Evolutionary conservation across 768 basidiomycete genomes (phyloP), one percentile per base, ranked within the genome.

Genomic region (Suillus placidus): DNA sequence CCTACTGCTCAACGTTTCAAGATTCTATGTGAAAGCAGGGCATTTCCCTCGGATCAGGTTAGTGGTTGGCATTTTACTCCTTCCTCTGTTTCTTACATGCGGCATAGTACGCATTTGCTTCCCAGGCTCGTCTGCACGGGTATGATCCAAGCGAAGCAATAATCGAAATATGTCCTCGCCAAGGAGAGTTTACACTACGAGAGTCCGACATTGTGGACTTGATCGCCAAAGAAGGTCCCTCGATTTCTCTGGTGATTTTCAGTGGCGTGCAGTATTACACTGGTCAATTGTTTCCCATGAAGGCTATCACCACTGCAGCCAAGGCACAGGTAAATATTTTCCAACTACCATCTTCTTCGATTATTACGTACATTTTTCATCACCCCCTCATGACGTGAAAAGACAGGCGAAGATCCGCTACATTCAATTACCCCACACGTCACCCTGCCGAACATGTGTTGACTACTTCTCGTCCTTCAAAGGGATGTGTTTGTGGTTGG

Each of bases 221-320:
- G 56, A 88, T 99, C 71, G 84, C 86, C 60, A 82, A 85, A 68
- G 85, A 95, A 74, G 93, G 93, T 18, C 70, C 84, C 60, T 83
- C 83, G 54, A 94, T 98, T 69, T 93, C 97, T 37, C 84, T 99
- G 47, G 94, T 99, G 65, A 85, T 98, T 66, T 92, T 99, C 74
- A 90, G 92, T 63, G 94, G 97, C 3, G 88, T 99, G 40, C 97
- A 99, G 77, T 99, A 95, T 80, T 99, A 98, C 80, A 97, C 95
- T 30, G 97, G 96, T 16, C 96, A 99, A 77, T 88, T 83, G 79
- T 99, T 99, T 80, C 91, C 94, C 61, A 94, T 99, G 80, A 73
- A 90, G 73, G 79, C 81, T 32, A 90, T 99, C 73, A 95, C 97
- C 18, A 84, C 82, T 66, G 93, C 92, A 64, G 92, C 93, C 37